A percentile compares a stretch with the other conserved stretches of the same genome.
These are phyloP conservation scores for Scheffersomyces parashehatae DNA, from an alignment of 1,139 yeast genomes.

Conservation along the genomic window DNA sequence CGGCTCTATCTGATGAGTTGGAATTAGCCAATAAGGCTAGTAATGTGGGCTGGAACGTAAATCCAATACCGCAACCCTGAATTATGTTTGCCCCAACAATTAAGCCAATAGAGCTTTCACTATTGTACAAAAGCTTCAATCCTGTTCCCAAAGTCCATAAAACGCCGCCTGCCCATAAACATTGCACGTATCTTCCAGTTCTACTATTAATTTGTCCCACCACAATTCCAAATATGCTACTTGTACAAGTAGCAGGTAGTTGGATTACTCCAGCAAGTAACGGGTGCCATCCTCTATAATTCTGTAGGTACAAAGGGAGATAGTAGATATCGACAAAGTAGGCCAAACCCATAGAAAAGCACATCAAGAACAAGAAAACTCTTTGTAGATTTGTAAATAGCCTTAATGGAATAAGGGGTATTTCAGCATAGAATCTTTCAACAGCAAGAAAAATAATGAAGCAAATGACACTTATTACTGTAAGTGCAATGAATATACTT, in stretches of 20 bases:
- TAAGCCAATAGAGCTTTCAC: conserved; percentile 28
- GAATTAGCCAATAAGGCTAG: conserved; percentile 59
- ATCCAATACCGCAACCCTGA: conserved; percentile 54
- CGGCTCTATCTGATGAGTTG: conserved; percentile 52
- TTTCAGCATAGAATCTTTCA: conserved; percentile 49
- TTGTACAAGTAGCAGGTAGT: conserved; percentile 10
- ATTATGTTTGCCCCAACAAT: conserved; percentile 36
- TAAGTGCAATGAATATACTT: conserved; percentile 45
- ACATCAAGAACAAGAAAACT: conserved; percentile 41
- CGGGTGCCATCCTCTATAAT: conserved; percentile 43
- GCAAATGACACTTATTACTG: conserved; percentile 45
- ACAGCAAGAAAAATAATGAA: conserved; percentile 41
- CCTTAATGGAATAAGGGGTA: conserved; percentile 57
- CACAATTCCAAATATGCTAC: conserved; percentile 43
- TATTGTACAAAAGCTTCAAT: conserved; percentile 36
- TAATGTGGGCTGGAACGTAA: conserved; percentile 56
- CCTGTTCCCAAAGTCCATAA: conserved; percentile 46
- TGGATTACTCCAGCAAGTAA: conserved; percentile 10
- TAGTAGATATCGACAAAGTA: conserved; percentile 48
- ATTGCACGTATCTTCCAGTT: conserved; percentile 45
- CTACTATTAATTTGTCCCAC: conserved; percentile 46
- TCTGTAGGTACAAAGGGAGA: conserved; percentile 52
- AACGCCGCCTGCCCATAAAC: conserved; percentile 42
- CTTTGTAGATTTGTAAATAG: conserved; percentile 42
- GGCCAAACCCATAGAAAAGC: conserved; percentile 50